Conservation (phyloP, 768 basidiomycete genomes). For the Xanthoconium stramineum region DNA sequence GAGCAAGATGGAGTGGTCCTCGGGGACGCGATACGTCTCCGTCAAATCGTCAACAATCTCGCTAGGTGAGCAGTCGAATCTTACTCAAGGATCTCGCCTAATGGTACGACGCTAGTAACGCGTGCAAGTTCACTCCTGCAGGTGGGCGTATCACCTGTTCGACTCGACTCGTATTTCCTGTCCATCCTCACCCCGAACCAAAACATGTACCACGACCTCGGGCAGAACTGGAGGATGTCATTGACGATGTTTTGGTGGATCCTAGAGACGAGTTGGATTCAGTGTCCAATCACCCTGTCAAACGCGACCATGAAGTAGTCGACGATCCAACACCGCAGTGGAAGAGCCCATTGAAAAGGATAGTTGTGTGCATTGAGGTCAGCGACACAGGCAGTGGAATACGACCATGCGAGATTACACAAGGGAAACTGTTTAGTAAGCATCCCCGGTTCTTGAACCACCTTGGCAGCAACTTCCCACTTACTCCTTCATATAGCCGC, state of each 20-base stretch:
- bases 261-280: constrained; percentile 36
- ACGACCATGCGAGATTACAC: constrained; percentile 60
- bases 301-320: neutral
- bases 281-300: neutral
- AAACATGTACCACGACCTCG: neutral
- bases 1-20: constrained; percentile 67
- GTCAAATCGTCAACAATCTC: constrained; percentile 82
- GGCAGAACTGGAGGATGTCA: constrained; percentile 9
- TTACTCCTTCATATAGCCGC: constrained; percentile 42
- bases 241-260: constrained; percentile 24
- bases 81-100: neutral
- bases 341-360: constrained; percentile 44
- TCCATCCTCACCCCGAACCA: constrained; percentile 16
- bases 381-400: constrained; percentile 73
- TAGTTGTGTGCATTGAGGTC: constrained; percentile 84
- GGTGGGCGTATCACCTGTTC: constrained; percentile 67
- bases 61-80: constrained; percentile 47
- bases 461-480: constrained; percentile 7
- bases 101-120: constrained; percentile 48
- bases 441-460: constrained; percentile 6
- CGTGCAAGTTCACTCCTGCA: constrained; percentile 73
- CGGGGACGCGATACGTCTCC: constrained; percentile 78
- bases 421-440: constrained; percentile 70
- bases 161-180: constrained; percentile 54
- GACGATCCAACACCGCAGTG: neutral